Conservation (phyloP, 768 basidiomycete genomes). For the Lyophyllum decastes region DNA sequence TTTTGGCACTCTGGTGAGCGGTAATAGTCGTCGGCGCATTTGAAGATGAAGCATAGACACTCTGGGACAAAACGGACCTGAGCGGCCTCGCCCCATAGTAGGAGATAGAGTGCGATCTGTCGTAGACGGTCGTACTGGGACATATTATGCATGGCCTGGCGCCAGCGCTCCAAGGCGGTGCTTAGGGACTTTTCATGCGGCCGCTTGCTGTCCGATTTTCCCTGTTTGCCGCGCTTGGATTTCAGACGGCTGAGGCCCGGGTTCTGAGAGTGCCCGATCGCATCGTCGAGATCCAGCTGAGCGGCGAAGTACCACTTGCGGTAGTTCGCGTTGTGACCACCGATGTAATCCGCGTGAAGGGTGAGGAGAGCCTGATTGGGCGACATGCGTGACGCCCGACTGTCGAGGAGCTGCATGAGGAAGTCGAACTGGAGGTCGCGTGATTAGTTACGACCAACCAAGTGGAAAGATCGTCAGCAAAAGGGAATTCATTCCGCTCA, state of each 20-base stretch:
- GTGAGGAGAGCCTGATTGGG: slow-evolving; percentile 94
- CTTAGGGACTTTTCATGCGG: slow-evolving; percentile 68
- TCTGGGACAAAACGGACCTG: slow-evolving; percentile 97
- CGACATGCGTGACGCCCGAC: slow-evolving; percentile 95
- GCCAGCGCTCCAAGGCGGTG: slow-evolving; percentile 89
- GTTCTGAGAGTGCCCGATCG: slow-evolving; percentile 89
- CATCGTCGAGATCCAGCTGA: slow-evolving; percentile 97
- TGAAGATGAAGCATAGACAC: slow-evolving; percentile 99
- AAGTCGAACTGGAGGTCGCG: slow-evolving; percentile 77
- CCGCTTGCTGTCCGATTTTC: slow-evolving; percentile 33
- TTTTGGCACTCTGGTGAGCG: slow-evolving; percentile 98
- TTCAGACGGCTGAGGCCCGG: slow-evolving; percentile 85
- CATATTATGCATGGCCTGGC: slow-evolving; percentile 99
- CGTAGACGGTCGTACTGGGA: slow-evolving; percentile 95
- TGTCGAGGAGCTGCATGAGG: slow-evolving; percentile 96
- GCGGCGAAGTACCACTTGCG: slow-evolving; percentile 99
- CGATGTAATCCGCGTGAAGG: slow-evolving; percentile 98
- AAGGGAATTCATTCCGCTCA: neutral
- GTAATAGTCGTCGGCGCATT: slow-evolving; percentile 99
- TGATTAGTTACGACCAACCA: neutral
- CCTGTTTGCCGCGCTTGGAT: slow-evolving; percentile 51
- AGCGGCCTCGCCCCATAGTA: slow-evolving; percentile 98
- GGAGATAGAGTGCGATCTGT: slow-evolving; percentile 92
- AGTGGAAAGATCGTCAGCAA: neutral
- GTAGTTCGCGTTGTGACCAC: slow-evolving; percentile 97